Evolutionary conservation across 371 early-diverging fungal genomes (phyloP).

Genomic region (Choanephora cucurbitarum): DNA sequence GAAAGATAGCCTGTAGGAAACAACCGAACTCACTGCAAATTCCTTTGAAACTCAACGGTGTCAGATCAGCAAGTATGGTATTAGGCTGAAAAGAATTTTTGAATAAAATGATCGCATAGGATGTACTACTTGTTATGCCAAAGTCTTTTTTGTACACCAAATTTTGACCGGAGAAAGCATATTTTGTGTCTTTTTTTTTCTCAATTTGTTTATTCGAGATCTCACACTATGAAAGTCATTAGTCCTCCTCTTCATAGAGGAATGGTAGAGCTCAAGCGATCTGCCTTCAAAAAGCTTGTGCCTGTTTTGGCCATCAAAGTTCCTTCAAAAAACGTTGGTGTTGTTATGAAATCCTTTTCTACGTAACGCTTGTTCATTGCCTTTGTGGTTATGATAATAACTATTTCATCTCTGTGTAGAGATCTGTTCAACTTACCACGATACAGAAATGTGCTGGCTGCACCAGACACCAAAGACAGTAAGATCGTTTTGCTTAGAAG

Average conservation of each 20-base stretch:
- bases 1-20: no score
- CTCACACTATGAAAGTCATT: constrained; percentile 6
- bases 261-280: constrained; percentile 59
- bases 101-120: no score
- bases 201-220: no score
- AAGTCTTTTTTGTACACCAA: no score
- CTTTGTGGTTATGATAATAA: neutral
- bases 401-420: constrained; percentile 23
- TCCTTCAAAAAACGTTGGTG: constrained; percentile 60
- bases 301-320: constrained; percentile 65
- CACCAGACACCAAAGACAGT: constrained; percentile 52
- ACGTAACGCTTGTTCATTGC: constrained; percentile 39
- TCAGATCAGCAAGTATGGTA: no score
- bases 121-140: no score
- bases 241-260: constrained; percentile 53
- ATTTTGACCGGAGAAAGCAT: no score
- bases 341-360: constrained; percentile 52
- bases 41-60: no score
- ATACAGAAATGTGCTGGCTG: constrained; percentile 69
- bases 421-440: constrained; percentile 74
- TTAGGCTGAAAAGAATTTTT: no score
- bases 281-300: constrained; percentile 59
- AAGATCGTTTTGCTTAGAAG: constrained; percentile 66
- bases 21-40: no score
- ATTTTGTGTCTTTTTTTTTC: no score